Conservation (phyloP, 2,329 filamentous ascomycete genomes). For the Fusarium tuaranense region DNA sequence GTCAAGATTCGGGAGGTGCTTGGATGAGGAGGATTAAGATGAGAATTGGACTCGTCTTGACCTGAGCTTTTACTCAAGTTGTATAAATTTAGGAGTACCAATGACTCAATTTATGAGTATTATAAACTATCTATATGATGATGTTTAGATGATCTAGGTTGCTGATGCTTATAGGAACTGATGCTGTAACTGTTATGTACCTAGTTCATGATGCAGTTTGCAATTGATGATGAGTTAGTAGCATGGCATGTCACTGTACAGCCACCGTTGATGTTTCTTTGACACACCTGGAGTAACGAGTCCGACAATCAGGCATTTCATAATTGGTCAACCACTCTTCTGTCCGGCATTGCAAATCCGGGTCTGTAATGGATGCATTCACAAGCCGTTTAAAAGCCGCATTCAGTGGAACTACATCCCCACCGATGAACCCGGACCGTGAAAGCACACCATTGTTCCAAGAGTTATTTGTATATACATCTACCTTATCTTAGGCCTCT, state of each 20-base stretch:
- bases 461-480: not conserved
- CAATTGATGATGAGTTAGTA: too few relatives aligned
- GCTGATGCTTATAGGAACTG: too few relatives aligned
- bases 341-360: conserved; percentile 19
- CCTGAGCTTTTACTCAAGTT: not conserved
- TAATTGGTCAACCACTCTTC: conserved; percentile 18
- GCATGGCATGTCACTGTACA: too few relatives aligned
- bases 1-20: not conserved
- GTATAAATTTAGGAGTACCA: not conserved
- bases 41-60: not conserved
- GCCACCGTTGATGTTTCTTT: not conserved
- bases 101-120: not conserved
- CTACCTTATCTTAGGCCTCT: not conserved
- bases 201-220: too few relatives aligned
- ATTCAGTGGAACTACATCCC: conserved; percentile 20
- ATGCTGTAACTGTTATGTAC: too few relatives aligned
- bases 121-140: not conserved
- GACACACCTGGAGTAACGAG: not conserved
- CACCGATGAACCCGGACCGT: conserved; percentile 6
- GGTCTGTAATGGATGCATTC: conserved; percentile 1
- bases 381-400: conserved; percentile 33
- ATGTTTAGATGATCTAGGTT: not conserved
- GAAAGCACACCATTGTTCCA: not conserved
- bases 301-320: conserved; percentile 15
- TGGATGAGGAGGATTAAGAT: not conserved